Conservation (phyloP, 2,329 filamentous ascomycete species). For the Macrophomina phaseolina region DNA sequence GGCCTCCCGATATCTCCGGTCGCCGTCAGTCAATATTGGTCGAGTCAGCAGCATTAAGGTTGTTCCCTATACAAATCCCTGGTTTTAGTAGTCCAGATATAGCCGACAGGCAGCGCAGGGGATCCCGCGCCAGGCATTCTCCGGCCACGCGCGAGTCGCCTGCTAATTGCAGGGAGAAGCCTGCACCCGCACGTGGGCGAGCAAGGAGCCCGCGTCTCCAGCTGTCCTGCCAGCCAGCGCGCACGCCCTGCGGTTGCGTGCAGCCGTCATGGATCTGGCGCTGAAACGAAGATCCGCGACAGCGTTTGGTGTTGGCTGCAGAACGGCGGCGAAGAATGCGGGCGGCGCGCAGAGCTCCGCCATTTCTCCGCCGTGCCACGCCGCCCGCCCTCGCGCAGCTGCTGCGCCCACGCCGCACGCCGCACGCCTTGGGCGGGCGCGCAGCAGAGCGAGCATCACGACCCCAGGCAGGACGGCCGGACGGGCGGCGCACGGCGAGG, state of each 20-base stretch:
- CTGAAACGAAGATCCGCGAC: slow-evolving; percentile 21
- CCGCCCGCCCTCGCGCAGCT: slow-evolving; percentile 6
- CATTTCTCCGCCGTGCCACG: neutral
- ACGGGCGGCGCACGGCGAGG: neutral
- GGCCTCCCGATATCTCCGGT: slow-evolving; percentile 23
- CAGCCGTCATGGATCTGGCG: slow-evolving; percentile 23
- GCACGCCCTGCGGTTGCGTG: slow-evolving; percentile 13
- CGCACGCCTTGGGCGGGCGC: no score
- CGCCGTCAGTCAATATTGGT: slow-evolving; percentile 14
- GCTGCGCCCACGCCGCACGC: neutral
- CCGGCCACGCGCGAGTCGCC: slow-evolving; percentile 13
- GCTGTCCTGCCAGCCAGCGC: neutral
- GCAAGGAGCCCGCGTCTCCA: slow-evolving; percentile 20
- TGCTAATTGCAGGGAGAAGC: slow-evolving; percentile 25
- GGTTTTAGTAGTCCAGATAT: slow-evolving; percentile 15
- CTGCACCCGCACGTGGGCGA: slow-evolving; percentile 16
- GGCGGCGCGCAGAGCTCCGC: neutral
- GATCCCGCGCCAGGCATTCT: slow-evolving; percentile 14
- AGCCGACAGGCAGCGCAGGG: slow-evolving; percentile 4
- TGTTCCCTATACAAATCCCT: slow-evolving; percentile 23
- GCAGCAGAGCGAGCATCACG: neutral
- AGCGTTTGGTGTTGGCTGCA: slow-evolving; percentile 17
- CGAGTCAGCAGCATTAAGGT: slow-evolving; percentile 27
- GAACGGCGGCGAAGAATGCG: neutral
- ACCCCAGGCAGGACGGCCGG: neutral